Evolutionary conservation across 495 filamentous ascomycete species (phyloP).

Genomic region (Penicillium silybi): DNA sequence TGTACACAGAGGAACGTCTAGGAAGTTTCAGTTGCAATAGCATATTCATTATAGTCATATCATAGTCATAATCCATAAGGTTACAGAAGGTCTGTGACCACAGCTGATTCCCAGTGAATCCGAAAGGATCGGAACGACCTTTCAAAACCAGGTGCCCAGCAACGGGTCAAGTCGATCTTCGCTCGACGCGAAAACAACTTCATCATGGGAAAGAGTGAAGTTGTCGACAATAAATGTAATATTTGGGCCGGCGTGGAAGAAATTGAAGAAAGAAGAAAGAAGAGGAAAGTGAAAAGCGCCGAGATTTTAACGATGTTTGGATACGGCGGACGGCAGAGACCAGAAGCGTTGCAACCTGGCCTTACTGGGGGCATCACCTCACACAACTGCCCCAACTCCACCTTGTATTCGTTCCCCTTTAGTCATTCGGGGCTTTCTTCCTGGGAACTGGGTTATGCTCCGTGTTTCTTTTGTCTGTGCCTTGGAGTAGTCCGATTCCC

Average conservation of each 20-base stretch:
- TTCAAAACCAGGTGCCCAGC: conserved; percentile 78
- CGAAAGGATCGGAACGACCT: conserved; percentile 59
- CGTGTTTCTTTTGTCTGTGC: conserved; percentile 13
- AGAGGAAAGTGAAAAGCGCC: conserved; percentile 18
- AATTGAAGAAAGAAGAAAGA: conserved; percentile 37
- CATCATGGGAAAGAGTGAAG: conserved; percentile 44
- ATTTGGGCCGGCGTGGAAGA: conserved; percentile 48
- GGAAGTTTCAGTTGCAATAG: neutral
- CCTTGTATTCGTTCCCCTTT: conserved; percentile 12
- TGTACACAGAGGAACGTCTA: conserved; percentile 18
- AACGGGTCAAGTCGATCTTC: conserved; percentile 62
- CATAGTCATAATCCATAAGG: neutral
- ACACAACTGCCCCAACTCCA: conserved; percentile 33
- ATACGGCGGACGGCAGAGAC: conserved; percentile 33
- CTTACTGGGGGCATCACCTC: conserved; percentile 34
- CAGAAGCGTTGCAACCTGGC: conserved; percentile 48
- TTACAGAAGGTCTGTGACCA: conserved; percentile 54
- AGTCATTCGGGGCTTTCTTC: conserved; percentile 19
- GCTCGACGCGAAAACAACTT: conserved; percentile 69
- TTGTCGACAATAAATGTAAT: conserved; percentile 59
- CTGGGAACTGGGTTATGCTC: conserved; percentile 35
- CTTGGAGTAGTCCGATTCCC: conserved; percentile 16
- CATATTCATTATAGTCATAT: neutral
- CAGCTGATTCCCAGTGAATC: conserved; percentile 77
- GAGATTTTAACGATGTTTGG: conserved; percentile 37